These are phyloP conservation scores for Trichosphaerium sp. DNA, from an alignment of 78 protist genomes.

Conservation along the genomic window DNA sequence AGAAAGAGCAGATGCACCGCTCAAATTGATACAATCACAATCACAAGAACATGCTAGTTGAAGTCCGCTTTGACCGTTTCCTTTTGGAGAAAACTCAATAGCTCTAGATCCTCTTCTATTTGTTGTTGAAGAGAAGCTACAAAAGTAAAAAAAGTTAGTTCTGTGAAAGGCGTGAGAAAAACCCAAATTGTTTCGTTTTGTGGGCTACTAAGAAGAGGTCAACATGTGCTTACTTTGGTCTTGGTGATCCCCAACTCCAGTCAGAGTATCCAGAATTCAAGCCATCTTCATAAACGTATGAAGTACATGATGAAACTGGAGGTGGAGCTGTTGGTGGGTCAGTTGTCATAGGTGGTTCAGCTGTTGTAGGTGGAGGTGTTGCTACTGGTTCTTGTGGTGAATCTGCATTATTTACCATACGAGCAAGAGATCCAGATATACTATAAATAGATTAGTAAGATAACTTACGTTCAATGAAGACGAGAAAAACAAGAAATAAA, in stretches of 20 bases:
- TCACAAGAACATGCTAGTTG: too few species aligned
- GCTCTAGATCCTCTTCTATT: too few species aligned
- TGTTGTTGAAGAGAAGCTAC: too few species aligned
- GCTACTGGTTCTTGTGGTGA: neutral
- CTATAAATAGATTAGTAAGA: neutral
- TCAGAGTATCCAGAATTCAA: slow-evolving; percentile 5
- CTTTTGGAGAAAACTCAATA: too few species aligned
- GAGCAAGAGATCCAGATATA: neutral
- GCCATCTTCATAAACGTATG: neutral
- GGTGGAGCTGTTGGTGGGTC: neutral
- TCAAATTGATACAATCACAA: too few species aligned
- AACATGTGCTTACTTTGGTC: neutral
- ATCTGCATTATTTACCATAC: neutral
- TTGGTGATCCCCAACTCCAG: slow-evolving; percentile 13
- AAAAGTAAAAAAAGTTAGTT: too few species aligned
- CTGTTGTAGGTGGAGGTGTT: neutral
- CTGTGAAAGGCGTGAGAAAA: slow-evolving; percentile 7
- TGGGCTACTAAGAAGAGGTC: neutral
- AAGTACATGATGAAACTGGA: neutral
- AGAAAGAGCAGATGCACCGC: too few species aligned
- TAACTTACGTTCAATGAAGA: neutral
- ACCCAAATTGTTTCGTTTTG: neutral
- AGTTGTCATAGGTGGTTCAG: too few species aligned
- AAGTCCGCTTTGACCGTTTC: too few species aligned
- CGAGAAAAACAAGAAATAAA: neutral